Evolutionary conservation across 805 yeast genomes (phyloP).

Genomic region (Candida endomychidarum): DNA sequence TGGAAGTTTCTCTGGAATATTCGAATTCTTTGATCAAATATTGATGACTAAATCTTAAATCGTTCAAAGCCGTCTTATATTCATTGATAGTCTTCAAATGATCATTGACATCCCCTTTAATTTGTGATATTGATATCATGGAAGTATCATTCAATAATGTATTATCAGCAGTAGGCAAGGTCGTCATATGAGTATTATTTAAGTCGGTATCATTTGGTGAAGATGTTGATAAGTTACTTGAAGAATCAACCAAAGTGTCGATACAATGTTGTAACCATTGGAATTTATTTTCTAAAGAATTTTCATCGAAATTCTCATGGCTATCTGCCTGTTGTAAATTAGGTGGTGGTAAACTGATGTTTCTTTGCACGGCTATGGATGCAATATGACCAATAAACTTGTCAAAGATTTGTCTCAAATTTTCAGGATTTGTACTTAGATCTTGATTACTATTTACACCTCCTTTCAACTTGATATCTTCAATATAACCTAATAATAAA

Average conservation of each 20-base stretch:
- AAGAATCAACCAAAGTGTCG: conserved; percentile 24
- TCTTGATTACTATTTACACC: conserved; percentile 2
- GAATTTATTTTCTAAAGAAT: conserved; percentile 24
- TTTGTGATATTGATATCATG: conserved; percentile 26
- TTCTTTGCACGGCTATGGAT: conserved; percentile 45
- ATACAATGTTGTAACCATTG: conserved; percentile 43
- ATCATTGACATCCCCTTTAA: conserved; percentile 13
- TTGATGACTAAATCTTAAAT: conserved; percentile 68
- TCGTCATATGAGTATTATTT: conserved; percentile 12
- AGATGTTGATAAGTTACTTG: background rate
- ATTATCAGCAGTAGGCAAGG: conserved; percentile 17
- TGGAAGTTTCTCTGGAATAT: conserved; percentile 58
- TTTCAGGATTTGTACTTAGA: conserved; percentile 1
- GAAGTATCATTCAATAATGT: conserved; percentile 30
- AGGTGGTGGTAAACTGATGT: conserved; percentile 40
- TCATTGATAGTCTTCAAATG: conserved; percentile 19
- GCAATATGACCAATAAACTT: conserved; percentile 47
- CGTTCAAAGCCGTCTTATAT: conserved; percentile 61
- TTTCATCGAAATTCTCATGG: conserved; percentile 14
- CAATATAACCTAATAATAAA: conserved; percentile 48
- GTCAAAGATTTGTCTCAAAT: conserved; percentile 29
- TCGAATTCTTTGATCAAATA: conserved; percentile 68
- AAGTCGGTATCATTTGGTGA: background rate
- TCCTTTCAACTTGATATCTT: conserved; percentile 34
- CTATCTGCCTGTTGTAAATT: background rate